phyloP scores from a whole-genome alignment of 805 yeast species.

The Nakazawaea populi region DNA sequence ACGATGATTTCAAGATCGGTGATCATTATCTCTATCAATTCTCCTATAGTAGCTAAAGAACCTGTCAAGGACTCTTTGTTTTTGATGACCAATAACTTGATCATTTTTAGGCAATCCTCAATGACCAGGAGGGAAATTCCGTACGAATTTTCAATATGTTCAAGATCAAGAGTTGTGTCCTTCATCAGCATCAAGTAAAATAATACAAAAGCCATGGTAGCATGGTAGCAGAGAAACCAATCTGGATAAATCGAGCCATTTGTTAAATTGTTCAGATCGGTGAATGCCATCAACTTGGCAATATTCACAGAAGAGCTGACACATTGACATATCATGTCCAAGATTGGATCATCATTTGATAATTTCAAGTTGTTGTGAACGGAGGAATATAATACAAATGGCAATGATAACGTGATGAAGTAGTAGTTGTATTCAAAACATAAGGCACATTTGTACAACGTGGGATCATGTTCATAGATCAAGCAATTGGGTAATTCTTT shows the following conservation, averaged over 20 bases:
- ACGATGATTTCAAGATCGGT: slow-evolving; percentile 6
- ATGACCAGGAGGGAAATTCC: background rate
- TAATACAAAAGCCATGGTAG: slow-evolving; percentile 13
- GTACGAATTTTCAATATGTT: slow-evolving; percentile 1
- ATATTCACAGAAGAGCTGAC: slow-evolving; percentile 9
- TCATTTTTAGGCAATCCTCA: background rate
- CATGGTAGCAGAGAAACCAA: slow-evolving; percentile 14
- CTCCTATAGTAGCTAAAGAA: slow-evolving; percentile 1
- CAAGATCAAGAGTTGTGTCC: background rate
- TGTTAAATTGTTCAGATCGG: slow-evolving; percentile 8
- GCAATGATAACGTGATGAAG: slow-evolving; percentile 8
- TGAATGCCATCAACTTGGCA: slow-evolving; percentile 9
- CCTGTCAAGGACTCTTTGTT: slow-evolving; percentile 3
- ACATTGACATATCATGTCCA: slow-evolving; percentile 10
- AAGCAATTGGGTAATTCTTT: background rate
- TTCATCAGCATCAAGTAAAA: slow-evolving; percentile 8
- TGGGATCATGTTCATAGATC: slow-evolving; percentile 3
- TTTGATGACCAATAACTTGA: slow-evolving; percentile 3
- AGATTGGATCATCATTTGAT: slow-evolving; percentile 6
- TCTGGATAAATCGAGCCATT: slow-evolving; percentile 14
- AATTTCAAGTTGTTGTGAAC: slow-evolving; percentile 4
- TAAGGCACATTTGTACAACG: background rate
- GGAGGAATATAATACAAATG: slow-evolving; percentile 6
- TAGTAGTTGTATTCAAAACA: slow-evolving; percentile 9
- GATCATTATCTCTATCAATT: slow-evolving; percentile 8